A percentile compares a stretch with the other conserved stretches of the same genome.
These are phyloP conservation scores for Ottelia alismoides DNA, from an alignment of 106 monocot species.

Conservation along the genomic window DNA sequence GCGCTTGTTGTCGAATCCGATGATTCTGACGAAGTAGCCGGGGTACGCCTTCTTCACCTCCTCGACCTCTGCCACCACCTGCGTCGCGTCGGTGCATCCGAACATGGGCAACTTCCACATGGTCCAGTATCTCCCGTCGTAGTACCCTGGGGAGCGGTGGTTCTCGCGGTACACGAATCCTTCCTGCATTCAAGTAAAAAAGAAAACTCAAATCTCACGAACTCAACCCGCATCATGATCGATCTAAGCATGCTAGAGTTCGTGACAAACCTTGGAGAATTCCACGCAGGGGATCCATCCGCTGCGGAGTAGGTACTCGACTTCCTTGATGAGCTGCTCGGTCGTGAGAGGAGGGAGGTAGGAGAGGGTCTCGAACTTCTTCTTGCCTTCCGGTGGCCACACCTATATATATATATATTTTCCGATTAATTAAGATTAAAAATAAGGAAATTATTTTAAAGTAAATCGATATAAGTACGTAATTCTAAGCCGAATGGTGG, in stretches of 20 bases:
- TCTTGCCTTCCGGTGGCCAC: constrained; percentile 9
- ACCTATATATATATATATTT: neutral
- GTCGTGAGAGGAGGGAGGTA: constrained; percentile 10
- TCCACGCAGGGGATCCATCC: constrained; percentile 18
- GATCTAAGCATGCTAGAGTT: neutral
- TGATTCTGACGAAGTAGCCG: constrained; percentile 12
- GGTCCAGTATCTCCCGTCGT: constrained; percentile 20
- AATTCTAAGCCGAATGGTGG: neutral
- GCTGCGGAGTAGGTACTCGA: constrained; percentile 13
- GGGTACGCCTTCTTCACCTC: constrained; percentile 26
- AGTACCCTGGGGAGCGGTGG: constrained; percentile 15
- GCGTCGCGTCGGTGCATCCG: constrained; percentile 16
- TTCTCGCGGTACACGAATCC: constrained; percentile 12
- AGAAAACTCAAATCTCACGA: neutral
- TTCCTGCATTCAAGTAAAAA: neutral
- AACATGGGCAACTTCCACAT: constrained; percentile 28
- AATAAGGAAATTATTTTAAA: too few relatives aligned
- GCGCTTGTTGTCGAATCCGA: constrained; percentile 24
- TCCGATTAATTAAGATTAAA: too few relatives aligned
- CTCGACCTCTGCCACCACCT: constrained; percentile 16
- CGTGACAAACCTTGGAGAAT: constrained; percentile 4
- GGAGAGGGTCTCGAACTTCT: constrained; percentile 23
- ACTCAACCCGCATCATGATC: neutral
- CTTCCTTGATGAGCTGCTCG: constrained; percentile 11
- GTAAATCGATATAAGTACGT: too few relatives aligned